These are phyloP conservation scores for Russula brevipes DNA, from an alignment of 768 basidiomycete genomes.

Conservation along the genomic window DNA sequence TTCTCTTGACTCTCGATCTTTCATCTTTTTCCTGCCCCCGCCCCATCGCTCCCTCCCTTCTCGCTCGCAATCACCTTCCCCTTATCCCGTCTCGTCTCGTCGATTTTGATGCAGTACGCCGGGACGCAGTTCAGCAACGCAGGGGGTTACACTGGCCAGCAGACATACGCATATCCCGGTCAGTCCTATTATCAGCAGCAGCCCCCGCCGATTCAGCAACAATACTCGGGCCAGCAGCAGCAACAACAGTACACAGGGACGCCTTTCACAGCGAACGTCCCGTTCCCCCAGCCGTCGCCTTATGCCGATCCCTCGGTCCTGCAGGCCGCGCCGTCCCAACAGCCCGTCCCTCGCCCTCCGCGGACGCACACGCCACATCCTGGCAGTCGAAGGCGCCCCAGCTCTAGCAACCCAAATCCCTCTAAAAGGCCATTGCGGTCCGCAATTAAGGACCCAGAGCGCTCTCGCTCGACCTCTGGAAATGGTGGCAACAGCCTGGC, in stretches of 20 bases:
- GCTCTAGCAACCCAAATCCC: constrained; percentile 13
- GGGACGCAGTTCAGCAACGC: constrained; percentile 13
- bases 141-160: constrained; percentile 5
- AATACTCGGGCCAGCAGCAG: constrained; percentile 23
- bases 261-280: constrained; percentile 2
- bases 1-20: constrained; percentile 1
- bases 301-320: constrained; percentile 6
- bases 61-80: neutral
- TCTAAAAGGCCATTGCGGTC: constrained; percentile 42
- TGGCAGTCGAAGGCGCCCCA: constrained; percentile 35
- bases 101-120: constrained; percentile 14
- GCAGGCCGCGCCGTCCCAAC: constrained; percentile 11
- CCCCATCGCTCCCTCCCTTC: neutral
- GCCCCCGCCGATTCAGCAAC: constrained; percentile 23
- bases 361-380: constrained; percentile 30
- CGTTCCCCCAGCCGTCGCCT: constrained; percentile 21
- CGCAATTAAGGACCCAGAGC: constrained; percentile 49
- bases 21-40: constrained; percentile 18
- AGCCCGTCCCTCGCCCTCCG: constrained; percentile 2
- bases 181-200: constrained; percentile 20
- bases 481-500: constrained; percentile 27
- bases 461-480: neutral
- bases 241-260: constrained; percentile 20
- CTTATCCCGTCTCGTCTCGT: neutral
- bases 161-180: constrained; percentile 7